Evolutionary conservation across 768 basidiomycete species (phyloP), one percentile per base, ranked within the genome.

Genomic region (Mycena galericulata): DNA sequence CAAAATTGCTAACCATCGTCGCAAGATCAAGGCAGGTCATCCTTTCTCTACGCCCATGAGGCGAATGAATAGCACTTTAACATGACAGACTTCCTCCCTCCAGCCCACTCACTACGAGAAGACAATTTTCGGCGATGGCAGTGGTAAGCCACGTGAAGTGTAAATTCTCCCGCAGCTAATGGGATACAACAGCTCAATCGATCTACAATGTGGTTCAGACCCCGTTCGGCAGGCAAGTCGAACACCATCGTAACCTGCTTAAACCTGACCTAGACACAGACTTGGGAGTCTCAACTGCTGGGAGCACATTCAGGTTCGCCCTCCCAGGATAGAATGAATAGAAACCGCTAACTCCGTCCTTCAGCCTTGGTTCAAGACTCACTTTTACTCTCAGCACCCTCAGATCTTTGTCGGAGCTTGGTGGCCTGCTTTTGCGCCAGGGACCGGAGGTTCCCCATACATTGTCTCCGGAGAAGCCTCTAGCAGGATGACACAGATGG

Each of bases 51-150:
- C 43, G 57, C 49, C 61, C 56, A 43, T 54, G 46, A 53, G 50
- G 62, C 49, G 36, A 55, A 57, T 69, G 29, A 54, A 63, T 58
- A 43, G 46, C 22, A 41, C 36, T 72, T 64, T 47, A 56, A 67
- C 50, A 68, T 47, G 51, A 67, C 50, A 68, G 67, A 53, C 63
- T 34, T 38, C 57, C 32, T 29, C 49, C 36, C n/a, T 45, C 43
- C 73, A 78, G 76, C 76, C 75, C 8, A 78, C 77, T 17, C 76
- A 77, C 51, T 77, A 77, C 54, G 77, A 78, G 49, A 77, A 77
- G 70, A 77, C 77, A 14, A 51, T 77, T 20, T 76, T 77, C 45
- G 77, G 76, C 15, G 77, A 78, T 41, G 77, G 77, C 4, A 76
- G 74, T 56, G 75, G 76, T 78, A n/a, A 72, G 72, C 60, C 7